Conservation (phyloP, 495 filamentous ascomycete genomes). For the Hypoxylon lienhwacheense region DNA sequence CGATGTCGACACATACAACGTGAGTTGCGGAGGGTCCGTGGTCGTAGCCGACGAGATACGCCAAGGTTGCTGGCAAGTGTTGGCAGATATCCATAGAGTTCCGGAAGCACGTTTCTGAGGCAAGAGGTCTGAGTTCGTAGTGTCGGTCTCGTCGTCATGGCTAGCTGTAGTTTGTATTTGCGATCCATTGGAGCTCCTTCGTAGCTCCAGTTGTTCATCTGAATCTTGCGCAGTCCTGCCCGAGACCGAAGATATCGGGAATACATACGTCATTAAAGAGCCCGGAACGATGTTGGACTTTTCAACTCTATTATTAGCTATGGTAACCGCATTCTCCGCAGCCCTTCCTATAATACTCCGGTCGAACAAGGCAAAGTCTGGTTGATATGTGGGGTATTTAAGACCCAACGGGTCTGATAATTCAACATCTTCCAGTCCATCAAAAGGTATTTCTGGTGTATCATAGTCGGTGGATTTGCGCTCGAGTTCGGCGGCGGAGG, state of each 20-base stretch:
- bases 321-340: slow-evolving; percentile 44
- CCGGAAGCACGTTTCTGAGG: slow-evolving; percentile 41
- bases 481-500: slow-evolving; percentile 59
- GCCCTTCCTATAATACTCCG: slow-evolving; percentile 66
- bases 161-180: slow-evolving; percentile 12
- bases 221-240: slow-evolving; percentile 20
- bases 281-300: slow-evolving; percentile 60
- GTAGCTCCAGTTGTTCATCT: slow-evolving; percentile 17
- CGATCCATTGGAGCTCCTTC: slow-evolving; percentile 26
- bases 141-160: slow-evolving; percentile 2
- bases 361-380: slow-evolving; percentile 61
- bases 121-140: slow-evolving; percentile 16
- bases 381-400: slow-evolving; percentile 49
- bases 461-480: slow-evolving; percentile 35
- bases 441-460: slow-evolving; percentile 32
- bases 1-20: slow-evolving; percentile 74
- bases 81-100: slow-evolving; percentile 75
- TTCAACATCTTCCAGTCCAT: slow-evolving; percentile 36
- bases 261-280: slow-evolving; percentile 46
- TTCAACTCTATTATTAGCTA: slow-evolving; percentile 67
- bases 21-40: slow-evolving; percentile 65
- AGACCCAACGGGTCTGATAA: slow-evolving; percentile 20
- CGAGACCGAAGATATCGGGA: slow-evolving; percentile 35
- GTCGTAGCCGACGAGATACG: slow-evolving; percentile 46
- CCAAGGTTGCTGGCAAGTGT: slow-evolving; percentile 73